Conservation (phyloP, 1,284 basidiomycete species). For the Irpex sp. region DNA sequence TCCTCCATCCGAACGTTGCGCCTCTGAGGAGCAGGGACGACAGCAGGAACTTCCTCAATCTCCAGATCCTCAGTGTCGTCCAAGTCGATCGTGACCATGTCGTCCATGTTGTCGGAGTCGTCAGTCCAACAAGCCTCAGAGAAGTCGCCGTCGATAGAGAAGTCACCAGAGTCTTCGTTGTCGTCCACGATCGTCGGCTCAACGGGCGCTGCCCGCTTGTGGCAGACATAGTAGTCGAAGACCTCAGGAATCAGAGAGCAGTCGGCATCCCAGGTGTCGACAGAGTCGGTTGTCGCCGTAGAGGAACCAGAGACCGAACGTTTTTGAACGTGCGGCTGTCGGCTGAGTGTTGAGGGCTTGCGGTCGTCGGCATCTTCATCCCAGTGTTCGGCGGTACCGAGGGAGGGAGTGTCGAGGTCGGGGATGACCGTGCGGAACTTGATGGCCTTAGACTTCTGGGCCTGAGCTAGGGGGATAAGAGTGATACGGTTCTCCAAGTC, state of each 20-base stretch:
- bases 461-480: conserved; percentile 1
- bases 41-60: background rate
- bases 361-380: background rate
- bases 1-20: background rate
- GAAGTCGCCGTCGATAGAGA: background rate
- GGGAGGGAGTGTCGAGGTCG: background rate
- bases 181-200: background rate
- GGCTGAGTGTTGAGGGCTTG: background rate
- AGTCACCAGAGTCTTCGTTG: background rate
- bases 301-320: conserved; percentile 1
- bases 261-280: background rate
- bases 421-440: background rate
- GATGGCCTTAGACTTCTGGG: background rate
- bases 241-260: background rate
- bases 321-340: background rate
- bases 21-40: background rate
- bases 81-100: background rate
- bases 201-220: background rate
- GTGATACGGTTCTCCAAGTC: conserved; percentile 2
- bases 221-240: conserved; percentile 1
- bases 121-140: background rate
- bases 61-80: background rate
- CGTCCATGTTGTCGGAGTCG: background rate
- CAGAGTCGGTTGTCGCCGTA: background rate
- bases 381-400: background rate